A percentile compares a stretch with the other conserved stretches of the same genome.
These are phyloP conservation scores for Quaeritorhiza haematococci DNA, from an alignment of 371 early-diverging fungal species.

Conservation along the genomic window DNA sequence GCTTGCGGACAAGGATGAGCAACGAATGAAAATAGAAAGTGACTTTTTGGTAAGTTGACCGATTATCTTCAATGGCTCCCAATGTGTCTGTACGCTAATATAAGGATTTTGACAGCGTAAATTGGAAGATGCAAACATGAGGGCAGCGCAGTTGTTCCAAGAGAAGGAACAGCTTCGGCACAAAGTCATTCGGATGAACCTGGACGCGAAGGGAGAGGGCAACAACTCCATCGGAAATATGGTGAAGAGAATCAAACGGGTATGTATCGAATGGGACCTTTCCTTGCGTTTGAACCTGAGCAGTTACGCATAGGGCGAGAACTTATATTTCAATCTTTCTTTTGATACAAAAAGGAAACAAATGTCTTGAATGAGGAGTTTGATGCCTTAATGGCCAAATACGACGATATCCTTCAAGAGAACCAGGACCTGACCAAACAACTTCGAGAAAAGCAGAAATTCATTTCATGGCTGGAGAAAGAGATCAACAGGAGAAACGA, in stretches of 20 bases:
- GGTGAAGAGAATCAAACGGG: slow-evolving; percentile 46
- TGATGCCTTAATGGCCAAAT: slow-evolving; percentile 35
- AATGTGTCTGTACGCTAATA: neutral
- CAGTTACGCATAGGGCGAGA: no score
- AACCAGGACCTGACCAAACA: slow-evolving; percentile 33
- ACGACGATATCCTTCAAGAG: slow-evolving; percentile 30
- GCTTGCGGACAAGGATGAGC: slow-evolving; percentile 43
- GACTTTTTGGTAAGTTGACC: slow-evolving; percentile 23
- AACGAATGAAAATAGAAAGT: slow-evolving; percentile 23
- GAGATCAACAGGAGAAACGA: slow-evolving; percentile 41
- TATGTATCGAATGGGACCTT: slow-evolving; percentile 8
- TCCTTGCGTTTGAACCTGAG: neutral
- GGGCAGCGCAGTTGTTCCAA: slow-evolving; percentile 30
- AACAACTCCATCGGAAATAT: slow-evolving; percentile 52
- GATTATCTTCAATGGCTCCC: neutral
- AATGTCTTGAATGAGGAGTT: slow-evolving; percentile 35
- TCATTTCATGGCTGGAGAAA: slow-evolving; percentile 41
- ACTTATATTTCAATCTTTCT: no score
- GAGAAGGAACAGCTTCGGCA: slow-evolving; percentile 54
- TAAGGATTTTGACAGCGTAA: slow-evolving; percentile 12
- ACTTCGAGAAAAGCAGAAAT: slow-evolving; percentile 42
- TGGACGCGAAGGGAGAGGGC: slow-evolving; percentile 52
- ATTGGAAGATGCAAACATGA: slow-evolving; percentile 27
- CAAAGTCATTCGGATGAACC: slow-evolving; percentile 49
- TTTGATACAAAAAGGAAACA: no score